These are phyloP conservation scores for Lichtheimia hyalospora DNA, from an alignment of 371 early-diverging fungal species.

Conservation along the genomic window DNA sequence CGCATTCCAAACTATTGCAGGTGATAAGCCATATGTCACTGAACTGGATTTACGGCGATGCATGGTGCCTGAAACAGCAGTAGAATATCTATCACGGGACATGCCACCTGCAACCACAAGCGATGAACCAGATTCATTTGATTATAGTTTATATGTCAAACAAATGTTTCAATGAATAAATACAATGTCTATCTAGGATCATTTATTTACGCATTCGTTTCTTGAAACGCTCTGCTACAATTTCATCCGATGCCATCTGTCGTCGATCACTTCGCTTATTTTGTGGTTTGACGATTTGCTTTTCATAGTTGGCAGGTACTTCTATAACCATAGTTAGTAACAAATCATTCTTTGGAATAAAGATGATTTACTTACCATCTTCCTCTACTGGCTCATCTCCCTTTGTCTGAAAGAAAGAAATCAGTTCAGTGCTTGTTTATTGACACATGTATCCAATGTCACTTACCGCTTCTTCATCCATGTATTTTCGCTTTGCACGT, in stretches of 20 bases:
- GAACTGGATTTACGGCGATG: conserved; percentile 70
- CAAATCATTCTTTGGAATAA: no score
- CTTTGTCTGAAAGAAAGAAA: background rate
- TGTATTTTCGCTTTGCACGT: conserved; percentile 68
- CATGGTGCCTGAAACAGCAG: conserved; percentile 64
- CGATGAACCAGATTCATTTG: conserved; percentile 51
- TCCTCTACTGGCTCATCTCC: conserved; percentile 1
- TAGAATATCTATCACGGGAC: conserved; percentile 69
- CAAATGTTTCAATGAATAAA: conserved; percentile 57
- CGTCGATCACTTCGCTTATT: conserved; percentile 37
- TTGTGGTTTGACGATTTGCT: conserved; percentile 33
- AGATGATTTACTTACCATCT: conserved; percentile 14
- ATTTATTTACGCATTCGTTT: conserved; percentile 66
- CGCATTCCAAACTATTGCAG: conserved; percentile 85
- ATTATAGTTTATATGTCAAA: conserved; percentile 70
- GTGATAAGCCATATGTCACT: conserved; percentile 81
- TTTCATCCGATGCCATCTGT: conserved; percentile 77
- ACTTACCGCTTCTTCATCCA: conserved; percentile 21
- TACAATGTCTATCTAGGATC: no score
- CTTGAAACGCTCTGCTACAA: conserved; percentile 80
- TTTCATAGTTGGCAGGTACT: conserved; percentile 36
- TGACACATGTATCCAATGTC: background rate
- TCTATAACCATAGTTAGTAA: conserved; percentile 1
- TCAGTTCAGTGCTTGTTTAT: background rate
- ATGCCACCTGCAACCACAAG: conserved; percentile 61